Evolutionary conservation across 202 grass and related monocot species (phyloP).

Genomic region (Elaeis oleifera): DNA sequence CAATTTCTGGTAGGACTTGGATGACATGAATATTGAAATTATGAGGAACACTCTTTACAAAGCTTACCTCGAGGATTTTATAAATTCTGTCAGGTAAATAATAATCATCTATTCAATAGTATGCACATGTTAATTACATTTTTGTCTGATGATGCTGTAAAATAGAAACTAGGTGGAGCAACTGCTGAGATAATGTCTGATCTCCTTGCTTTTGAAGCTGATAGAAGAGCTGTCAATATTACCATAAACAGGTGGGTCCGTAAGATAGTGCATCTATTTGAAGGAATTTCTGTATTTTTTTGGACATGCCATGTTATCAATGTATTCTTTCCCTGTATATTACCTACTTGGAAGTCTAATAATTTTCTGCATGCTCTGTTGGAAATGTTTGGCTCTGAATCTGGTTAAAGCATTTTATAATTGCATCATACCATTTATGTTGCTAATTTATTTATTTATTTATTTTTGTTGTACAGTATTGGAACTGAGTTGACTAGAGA

Average conservation of each 20-base stretch:
- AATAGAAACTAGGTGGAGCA: constrained; percentile 93
- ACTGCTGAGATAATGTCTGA: constrained; percentile 97
- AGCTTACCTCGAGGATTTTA: constrained; percentile 98
- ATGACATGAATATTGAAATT: constrained; percentile 99
- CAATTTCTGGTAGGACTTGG: constrained; percentile 72
- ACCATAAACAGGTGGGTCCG: constrained; percentile 72
- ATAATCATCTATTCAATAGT: neutral
- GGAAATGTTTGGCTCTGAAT: too few species aligned
- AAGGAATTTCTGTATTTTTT: constrained; percentile 1
- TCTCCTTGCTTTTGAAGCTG: constrained; percentile 95
- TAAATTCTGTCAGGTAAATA: constrained; percentile 75
- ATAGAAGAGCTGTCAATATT: constrained; percentile 97
- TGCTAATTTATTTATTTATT: constrained; percentile 9
- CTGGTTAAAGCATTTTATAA: too few species aligned
- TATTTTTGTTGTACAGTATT: constrained; percentile 36
- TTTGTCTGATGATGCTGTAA: constrained; percentile 15
- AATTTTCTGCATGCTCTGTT: too few species aligned
- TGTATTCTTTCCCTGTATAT: neutral
- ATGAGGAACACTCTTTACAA: constrained; percentile 99
- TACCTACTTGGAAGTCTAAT: too few species aligned
- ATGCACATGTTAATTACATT: neutral
- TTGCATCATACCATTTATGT: too few species aligned
- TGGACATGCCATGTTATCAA: neutral
- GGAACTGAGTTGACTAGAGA: constrained; percentile 98
- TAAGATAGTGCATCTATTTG: constrained; percentile 14